Base-by-base conservation (phyloP, 345 rosid genomes). In the Salix brachista region DNA sequence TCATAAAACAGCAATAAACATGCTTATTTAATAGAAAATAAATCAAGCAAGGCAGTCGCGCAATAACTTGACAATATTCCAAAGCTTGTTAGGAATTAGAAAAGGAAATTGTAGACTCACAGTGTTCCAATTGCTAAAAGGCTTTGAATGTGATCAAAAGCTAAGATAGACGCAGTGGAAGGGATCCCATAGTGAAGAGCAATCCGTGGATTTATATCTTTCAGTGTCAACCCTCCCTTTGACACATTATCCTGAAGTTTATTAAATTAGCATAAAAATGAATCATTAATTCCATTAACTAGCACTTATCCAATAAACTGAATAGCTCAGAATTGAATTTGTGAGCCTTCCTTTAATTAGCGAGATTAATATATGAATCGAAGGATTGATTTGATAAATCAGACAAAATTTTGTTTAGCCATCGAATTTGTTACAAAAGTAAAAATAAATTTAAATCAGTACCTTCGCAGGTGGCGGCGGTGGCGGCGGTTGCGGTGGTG, bases 111-210 rank as follows among this genome's bases (percentile, higher is more conserved):
- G 66, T 21, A 32, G 37, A 67, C 83, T 77, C 60, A 81, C 84
- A 81, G 65, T 37, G 84, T 81, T 62, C 65, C 84, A 3, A 81
- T n/a, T 7, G 84, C 84, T 23, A 81, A 52, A 23, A 81, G 72
- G 71, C 84, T 76, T 70, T 81, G 84, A 48, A 81, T 30, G 11
- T 80, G 84, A 64, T 81, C 84, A 52, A 81, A 81, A 67, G 84
- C 80, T 26, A 81, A 46, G 69, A 77, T 2, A 14, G 84, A 81
- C 0, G 84, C 75, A 6, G 84, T 77, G 4, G 80, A 72, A 19
- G 84, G 84, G 17, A 81, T 77, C n/a, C 84, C 84, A 50, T 73
- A 81, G 67, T 81, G 84, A 62, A 81, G 60, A 60, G 28, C 60
- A 36, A 81, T 56, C 19, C 73, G 70, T 4, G 79, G 79, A 68